Evolutionary conservation across 108 stramenopile species (phyloP), one percentile per base, ranked within the genome.

Genomic region (Fragilariopsis cylindrus): DNA sequence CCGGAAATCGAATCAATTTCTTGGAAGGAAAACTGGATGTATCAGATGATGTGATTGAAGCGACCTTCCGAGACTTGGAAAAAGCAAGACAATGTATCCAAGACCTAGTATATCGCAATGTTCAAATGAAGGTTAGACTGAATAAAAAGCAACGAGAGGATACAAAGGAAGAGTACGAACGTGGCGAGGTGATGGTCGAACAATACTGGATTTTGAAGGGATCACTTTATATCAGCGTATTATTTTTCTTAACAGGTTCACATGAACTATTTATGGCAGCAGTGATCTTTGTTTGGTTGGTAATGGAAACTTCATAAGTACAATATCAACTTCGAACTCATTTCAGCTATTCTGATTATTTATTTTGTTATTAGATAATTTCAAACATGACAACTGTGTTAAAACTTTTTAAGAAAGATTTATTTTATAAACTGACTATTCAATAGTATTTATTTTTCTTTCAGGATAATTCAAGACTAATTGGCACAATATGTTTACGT

Each of bases 121-220:
- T 58, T 18, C 49, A 60, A 42, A 47, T 85, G 53, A 42, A 71
- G 6, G 62, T 15, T 5, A 69, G 67, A 40, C 15, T 85, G 56
- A 69, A 64, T 13, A 69, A 79, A 18, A 66, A 70, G 52, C 11
- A 67, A 11, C 65, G 80, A 11, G 69, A 75, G 41, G 73, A 78
- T 11, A 40, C 71, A n/a, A 78, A 77, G 58, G 69, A 70, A 65
- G 67, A 70, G 12, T 80, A 80, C 39, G 69, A 84, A 60, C 63
- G n/a, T 11, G 60, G 63, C 13, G 78, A 78, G 52, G 48, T 78
- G 9, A 53, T 71, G n/a, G 72, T 77, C n/a, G 77, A 77, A 39
- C 80, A 85, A 65, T 80, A 81, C 57, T 71, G 72, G 74, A 55
- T 85, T 57, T 53, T 81, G 67, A 81, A 78, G 56, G 75, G 60